Conservation (phyloP, 1,284 basidiomycete genomes). For the Trametes versicolor region DNA sequence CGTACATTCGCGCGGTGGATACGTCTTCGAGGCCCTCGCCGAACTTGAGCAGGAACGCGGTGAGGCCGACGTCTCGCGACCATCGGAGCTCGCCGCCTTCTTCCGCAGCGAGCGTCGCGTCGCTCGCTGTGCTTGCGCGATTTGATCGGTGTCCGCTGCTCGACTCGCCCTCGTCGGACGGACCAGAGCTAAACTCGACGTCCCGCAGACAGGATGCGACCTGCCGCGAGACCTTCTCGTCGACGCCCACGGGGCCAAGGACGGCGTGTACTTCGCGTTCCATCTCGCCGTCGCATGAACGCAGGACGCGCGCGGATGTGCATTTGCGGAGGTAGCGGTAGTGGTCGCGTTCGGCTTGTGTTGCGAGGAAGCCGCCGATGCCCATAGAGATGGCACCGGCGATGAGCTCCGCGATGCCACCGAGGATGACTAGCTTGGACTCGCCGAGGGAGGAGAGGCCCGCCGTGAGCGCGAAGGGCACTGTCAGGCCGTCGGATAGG, state of each 20-base stretch:
- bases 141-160: slow-evolving; percentile 5
- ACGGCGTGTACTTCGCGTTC: slow-evolving; percentile 93
- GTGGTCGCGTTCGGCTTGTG: slow-evolving; percentile 95
- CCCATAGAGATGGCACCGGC: slow-evolving; percentile 98
- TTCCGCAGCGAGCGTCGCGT: slow-evolving; percentile 55
- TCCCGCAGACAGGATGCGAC: slow-evolving; percentile 82
- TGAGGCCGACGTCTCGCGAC: slow-evolving; percentile 82
- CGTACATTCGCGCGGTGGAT: slow-evolving; percentile 60
- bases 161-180: slow-evolving; percentile 17
- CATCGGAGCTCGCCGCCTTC: slow-evolving; percentile 57
- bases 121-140: slow-evolving; percentile 38
- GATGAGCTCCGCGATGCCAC: slow-evolving; percentile 92
- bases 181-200: slow-evolving; percentile 61
- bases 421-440: slow-evolving; percentile 89
- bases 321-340: slow-evolving; percentile 84
- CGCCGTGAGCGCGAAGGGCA: slow-evolving; percentile 91
- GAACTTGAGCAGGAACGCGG: slow-evolving; percentile 93
- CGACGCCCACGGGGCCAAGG: slow-evolving; percentile 89
- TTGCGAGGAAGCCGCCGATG: slow-evolving; percentile 96
- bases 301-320: slow-evolving; percentile 84
- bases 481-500: slow-evolving; percentile 94
- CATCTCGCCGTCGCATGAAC: slow-evolving; percentile 94
- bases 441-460: slow-evolving; percentile 92
- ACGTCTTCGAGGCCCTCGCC: slow-evolving; percentile 90
- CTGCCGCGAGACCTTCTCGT: slow-evolving; percentile 80